These are phyloP conservation scores for Venturia oleaginea DNA, from an alignment of 2,329 filamentous ascomycete genomes.

Conservation along the genomic window DNA sequence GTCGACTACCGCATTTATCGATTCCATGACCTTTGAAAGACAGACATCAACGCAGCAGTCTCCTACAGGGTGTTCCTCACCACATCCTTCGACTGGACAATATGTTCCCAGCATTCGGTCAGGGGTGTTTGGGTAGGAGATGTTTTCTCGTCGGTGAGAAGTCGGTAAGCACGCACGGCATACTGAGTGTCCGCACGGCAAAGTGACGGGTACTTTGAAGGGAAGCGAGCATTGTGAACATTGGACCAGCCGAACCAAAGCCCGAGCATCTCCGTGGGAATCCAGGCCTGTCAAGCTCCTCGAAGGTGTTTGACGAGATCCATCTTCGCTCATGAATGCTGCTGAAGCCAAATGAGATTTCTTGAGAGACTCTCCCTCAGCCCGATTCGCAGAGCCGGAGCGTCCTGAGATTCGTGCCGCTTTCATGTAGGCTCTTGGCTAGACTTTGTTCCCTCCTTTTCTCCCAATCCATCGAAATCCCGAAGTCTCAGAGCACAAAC, in stretches of 20 bases:
- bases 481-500: not conserved
- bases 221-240: slow-evolving; percentile 65
- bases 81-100: slow-evolving; percentile 64
- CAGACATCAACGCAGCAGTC: slow-evolving; percentile 74
- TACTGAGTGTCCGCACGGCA: slow-evolving; percentile 73
- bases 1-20: slow-evolving; percentile 25
- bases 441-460: not conserved
- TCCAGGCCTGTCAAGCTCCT: slow-evolving; percentile 32
- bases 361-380: slow-evolving; percentile 23
- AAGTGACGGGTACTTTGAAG: slow-evolving; percentile 58
- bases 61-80: slow-evolving; percentile 60
- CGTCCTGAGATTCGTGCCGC: slow-evolving; percentile 25
- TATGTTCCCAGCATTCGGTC: slow-evolving; percentile 59
- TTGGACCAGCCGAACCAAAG: slow-evolving; percentile 65
- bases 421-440: slow-evolving; percentile 26
- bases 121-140: slow-evolving; percentile 66
- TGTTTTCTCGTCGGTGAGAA: slow-evolving; percentile 54
- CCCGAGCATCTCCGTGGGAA: slow-evolving; percentile 48
- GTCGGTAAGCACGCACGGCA: slow-evolving; percentile 68
- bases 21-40: slow-evolving; percentile 60
- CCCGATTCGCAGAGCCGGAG: slow-evolving; percentile 24
- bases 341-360: slow-evolving; percentile 20
- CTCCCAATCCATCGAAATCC: slow-evolving; percentile 3
- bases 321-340: slow-evolving; percentile 37
- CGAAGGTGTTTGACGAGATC: slow-evolving; percentile 18